Evolutionary conservation across 2,329 filamentous ascomycete genomes (phyloP), one percentile per base, ranked within the genome.

Genomic region (Chrysosporium keratinophilum): DNA sequence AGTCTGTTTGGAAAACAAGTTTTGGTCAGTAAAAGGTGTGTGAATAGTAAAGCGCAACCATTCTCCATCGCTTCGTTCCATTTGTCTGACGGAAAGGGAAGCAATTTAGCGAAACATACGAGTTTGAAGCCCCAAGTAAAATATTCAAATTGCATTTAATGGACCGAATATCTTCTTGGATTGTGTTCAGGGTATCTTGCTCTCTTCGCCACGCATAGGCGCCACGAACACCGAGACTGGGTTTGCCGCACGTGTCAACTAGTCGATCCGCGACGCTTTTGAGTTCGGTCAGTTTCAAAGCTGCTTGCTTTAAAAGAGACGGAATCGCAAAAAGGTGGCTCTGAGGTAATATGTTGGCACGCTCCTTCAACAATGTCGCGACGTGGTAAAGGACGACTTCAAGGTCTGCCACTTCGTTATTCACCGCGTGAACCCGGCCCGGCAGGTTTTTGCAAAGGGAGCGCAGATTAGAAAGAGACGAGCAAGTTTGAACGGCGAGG

Each of bases 351-450:
- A 48, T 15, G 17, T 14, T 34, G 12, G 35, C 35, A 11, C 51
- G 57, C 17, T 62, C 57, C 50, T 59, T 54, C 9, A 63, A 40
- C n/a, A 65, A 48, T 3, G 54, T 20, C n/a, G 58, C 58, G 19
- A 66, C 52, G 34, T 65, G 61, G 28, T 57, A 54, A 14, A 66
- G 57, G 20, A 67, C 64, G 3, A 65, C 50, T 50, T 65, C 60
- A 23, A 67, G 56, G 52, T 67, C 64, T 10, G 52, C 50, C 53
- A 65, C 62, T 54, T 68, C 64, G 50, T 67, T 67, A 34, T 62
- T 61, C 40, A 67, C 52, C 3, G 66, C 64, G 52, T 65, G 60
- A 5, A 63, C 45, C 17, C 64, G 60, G 1, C 64, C 65, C 3
- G 65, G 64, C 19, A 68, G 49, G 9, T 48, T 57, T 28, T 58